Evolutionary conservation across 208 protist species (phyloP), one percentile per base, ranked within the genome.

Genomic region (Acanthamoeba culbertsoni): DNA sequence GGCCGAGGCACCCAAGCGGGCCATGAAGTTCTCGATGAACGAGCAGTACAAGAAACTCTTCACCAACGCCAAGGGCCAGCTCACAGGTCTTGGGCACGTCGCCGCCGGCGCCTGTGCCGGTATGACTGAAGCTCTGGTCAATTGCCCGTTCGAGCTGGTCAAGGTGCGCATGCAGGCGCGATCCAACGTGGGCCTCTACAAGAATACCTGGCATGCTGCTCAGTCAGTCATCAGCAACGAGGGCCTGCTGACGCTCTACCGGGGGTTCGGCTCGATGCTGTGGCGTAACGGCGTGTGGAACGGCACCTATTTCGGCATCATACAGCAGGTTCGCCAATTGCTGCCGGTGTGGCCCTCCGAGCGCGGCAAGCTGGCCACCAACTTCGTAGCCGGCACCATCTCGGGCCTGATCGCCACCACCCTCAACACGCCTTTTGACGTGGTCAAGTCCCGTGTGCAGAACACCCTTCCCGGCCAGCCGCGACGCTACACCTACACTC

Each of bases 391-490:
- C 65, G 96, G 96, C 75, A 73, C 43, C 73, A 23, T 97, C 0
- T 94, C 95, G 45, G 96, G 96, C 51, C 92, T 94, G 37, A 93
- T 96, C 63, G 95, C 91, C 65, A 97, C 95, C 6, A 82, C 89
- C 0, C 88, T 97, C 42, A 97, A 97, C 37, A 97, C 96, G 6
- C 96, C 96, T 28, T 95, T 96, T 43, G 96, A 97, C 89, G 96
- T 97, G 5, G 96, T 96, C 18, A 97, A 97, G 91, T 94, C 86
- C 20, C 86, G 96, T 53, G 95, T 97, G 40, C 96, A 97, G 94
- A 96, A 96, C 57, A 63, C 59, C 57, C 20, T 46, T 51, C 53
- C 55, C 5, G 94, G 92, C 63, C 43, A 55, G 31, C 51, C 48
- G 10, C 35, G 35, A 7, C 95, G 93, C 79, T 96, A 96, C 55